Evolutionary conservation across 257 asterid species (phyloP), one percentile per base, ranked within the genome.

Genomic region (Datura wrightii): DNA sequence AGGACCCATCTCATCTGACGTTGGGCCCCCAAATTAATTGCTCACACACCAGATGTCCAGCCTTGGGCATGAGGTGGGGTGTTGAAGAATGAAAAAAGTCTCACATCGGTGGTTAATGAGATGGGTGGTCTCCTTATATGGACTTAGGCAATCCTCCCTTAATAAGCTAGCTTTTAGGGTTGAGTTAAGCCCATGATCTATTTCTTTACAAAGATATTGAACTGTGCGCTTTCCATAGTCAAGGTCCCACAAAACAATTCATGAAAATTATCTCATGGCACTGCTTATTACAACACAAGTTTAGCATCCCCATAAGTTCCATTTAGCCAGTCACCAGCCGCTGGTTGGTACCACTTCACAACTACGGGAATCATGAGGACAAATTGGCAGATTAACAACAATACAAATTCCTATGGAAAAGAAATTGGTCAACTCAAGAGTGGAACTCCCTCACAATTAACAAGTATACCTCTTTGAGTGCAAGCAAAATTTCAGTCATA

Each of bases 401-500:
- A 76, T 31, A 52, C 15, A 78, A 48, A 52, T 78, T 78, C 16
- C 8, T 52, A 13, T 78, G 63, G 15, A 52, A 78, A 52, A 15
- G 44, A 78, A 14, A 34, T 36, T 11, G 44, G 15, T 14, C n/a
- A 52, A 53, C 65, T 78, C 16, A 14, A 78, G 71, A 55, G 46
- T 13, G 65, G 53, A 59, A 65, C 55, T 50, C 44, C 39, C n/a
- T 39, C 11, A 13, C 84, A 69, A 81, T 48, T 85, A 66, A 50
- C 37, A 31, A 48, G 3, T 44, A 18, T 89, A 97, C 99, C 99
- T 97, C 99, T 87, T 95, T 97, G 52, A 97, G 89, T 8, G 98
- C 96, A 83, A 97, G 93, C 83, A 94, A 84, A 88, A 97, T 93
- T 91, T 97, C 98, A 82, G 98, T 94, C 79, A 97, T 91, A 89